phyloP scores from a whole-genome alignment of 208 protist species.

The Phytomonas sp. region DNA sequence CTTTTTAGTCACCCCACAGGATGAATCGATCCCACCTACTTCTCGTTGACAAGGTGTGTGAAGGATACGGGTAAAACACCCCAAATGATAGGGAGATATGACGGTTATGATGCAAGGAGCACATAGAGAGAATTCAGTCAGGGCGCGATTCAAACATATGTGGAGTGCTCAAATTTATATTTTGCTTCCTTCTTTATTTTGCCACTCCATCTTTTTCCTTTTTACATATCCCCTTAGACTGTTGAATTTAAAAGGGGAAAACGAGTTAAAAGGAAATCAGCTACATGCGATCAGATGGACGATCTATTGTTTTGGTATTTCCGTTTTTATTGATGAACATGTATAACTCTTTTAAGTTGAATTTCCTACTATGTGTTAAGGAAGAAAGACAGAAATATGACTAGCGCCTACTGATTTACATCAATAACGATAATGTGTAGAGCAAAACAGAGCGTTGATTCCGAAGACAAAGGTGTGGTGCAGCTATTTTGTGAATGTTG shows the following conservation, averaged over 20 bases:
- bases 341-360: neutral
- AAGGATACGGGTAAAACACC: neutral
- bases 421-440: neutral
- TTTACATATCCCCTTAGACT: neutral
- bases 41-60: neutral
- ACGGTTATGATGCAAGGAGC: neutral
- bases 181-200: constrained; percentile 6
- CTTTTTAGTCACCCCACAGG: neutral
- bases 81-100: neutral
- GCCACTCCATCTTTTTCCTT: constrained; percentile 7
- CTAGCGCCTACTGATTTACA: neutral
- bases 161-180: neutral
- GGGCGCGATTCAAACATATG: neutral
- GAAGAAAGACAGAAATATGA: neutral
- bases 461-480: neutral
- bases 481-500: neutral
- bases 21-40: neutral
- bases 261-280: neutral
- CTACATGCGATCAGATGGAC: neutral
- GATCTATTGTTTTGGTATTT: neutral
- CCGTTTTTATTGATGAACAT: neutral
- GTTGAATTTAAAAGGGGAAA: neutral
- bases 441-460: neutral
- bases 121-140: neutral
- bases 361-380: neutral